Percentiles rank a stretch among this genome's conserved stretches.
phyloP scores from a whole-genome alignment of 2,329 filamentous ascomycete genomes.

The Pseudocercospora fijiensis region DNA sequence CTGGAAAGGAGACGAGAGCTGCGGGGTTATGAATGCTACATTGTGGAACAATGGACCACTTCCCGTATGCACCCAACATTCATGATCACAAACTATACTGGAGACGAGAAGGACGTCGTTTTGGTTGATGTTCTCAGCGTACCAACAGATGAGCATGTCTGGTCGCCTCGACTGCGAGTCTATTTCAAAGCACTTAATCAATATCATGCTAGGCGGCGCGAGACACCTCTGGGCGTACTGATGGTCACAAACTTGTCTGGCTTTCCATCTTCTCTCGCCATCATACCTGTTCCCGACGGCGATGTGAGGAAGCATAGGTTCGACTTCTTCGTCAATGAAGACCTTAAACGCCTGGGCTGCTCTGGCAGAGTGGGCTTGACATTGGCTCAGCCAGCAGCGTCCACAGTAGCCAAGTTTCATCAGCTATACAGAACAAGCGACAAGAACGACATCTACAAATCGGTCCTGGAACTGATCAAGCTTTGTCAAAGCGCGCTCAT shows the following conservation, averaged over 20 bases:
- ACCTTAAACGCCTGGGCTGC: constrained; percentile 88
- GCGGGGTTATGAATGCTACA: constrained; percentile 83
- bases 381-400: constrained; percentile 71
- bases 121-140: constrained; percentile 77
- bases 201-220: constrained; percentile 78
- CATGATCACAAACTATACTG: constrained; percentile 89
- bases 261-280: constrained; percentile 86
- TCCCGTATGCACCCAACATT: constrained; percentile 87
- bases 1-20: constrained; percentile 70
- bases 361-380: constrained; percentile 85
- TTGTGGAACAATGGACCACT: constrained; percentile 97
- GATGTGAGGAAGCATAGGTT: constrained; percentile 77
- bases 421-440: constrained; percentile 88
- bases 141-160: constrained; percentile 73
- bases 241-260: constrained; percentile 93
- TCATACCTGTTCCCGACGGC: constrained; percentile 86
- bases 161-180: constrained; percentile 74
- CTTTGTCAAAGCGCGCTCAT: constrained; percentile 86
- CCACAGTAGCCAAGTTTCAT: constrained; percentile 86
- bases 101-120: constrained; percentile 76
- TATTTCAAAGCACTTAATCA: constrained; percentile 86
- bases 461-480: constrained; percentile 85
- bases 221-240: constrained; percentile 77
- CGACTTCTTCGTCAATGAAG: constrained; percentile 89
- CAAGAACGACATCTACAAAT: constrained; percentile 71